Conservation (phyloP, 2,329 filamentous ascomycete genomes). For the Botrytis byssoidea region DNA sequence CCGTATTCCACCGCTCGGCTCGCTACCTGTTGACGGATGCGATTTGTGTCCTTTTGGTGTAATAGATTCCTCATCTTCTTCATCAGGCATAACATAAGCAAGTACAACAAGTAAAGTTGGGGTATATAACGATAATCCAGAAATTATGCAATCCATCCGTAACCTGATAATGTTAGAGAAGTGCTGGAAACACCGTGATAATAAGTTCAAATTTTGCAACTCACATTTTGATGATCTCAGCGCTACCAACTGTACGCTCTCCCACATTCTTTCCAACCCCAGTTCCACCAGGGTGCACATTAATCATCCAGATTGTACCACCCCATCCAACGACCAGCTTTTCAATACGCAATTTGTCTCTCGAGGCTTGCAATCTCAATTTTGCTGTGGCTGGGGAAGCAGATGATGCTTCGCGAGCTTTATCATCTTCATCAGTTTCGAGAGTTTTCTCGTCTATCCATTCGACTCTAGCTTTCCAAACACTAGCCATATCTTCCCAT, state of each 20-base stretch:
- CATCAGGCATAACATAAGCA: constrained; percentile 77
- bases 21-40: constrained; percentile 50
- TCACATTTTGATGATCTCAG: constrained; percentile 90
- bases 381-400: constrained; percentile 49
- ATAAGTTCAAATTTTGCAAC: constrained; percentile 41
- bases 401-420: constrained; percentile 33
- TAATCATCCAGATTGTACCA: constrained; percentile 91
- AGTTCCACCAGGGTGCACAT: constrained; percentile 76
- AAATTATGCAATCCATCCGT: constrained; percentile 96
- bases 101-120: constrained; percentile 86
- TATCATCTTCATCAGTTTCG: constrained; percentile 65
- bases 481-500: constrained; percentile 95
- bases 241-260: constrained; percentile 72
- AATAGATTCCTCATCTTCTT: constrained; percentile 43
- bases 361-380: constrained; percentile 50
- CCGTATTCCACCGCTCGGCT: constrained; percentile 63
- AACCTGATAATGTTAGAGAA: constrained; percentile 55
- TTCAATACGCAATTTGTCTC: constrained; percentile 57
- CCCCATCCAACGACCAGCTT: constrained; percentile 94
- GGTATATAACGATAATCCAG: constrained; percentile 94
- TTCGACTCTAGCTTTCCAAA: constrained; percentile 89
- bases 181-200: background rate
- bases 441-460: constrained; percentile 87
- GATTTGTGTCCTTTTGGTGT: constrained; percentile 41
- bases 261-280: constrained; percentile 65